Evolutionary conservation across 106 monocot species (phyloP).

Genomic region (Amphibolis antarctica): DNA sequence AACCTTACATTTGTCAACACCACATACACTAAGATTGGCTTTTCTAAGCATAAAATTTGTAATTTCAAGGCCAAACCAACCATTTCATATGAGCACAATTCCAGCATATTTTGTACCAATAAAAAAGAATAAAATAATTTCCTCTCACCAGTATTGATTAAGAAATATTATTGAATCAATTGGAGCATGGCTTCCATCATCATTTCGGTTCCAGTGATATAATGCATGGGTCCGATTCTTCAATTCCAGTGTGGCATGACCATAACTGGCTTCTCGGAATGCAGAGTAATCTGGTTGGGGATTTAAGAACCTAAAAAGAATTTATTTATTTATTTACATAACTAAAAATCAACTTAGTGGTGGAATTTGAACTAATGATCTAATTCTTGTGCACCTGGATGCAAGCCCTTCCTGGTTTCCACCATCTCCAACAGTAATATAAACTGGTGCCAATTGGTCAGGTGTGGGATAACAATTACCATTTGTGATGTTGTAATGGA

Average conservation of each 20-base stretch:
- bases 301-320: constrained; percentile 42
- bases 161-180: constrained; percentile 57
- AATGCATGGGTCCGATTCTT: constrained; percentile 92
- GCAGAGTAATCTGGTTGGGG: constrained; percentile 93
- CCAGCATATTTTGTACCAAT: too few species aligned
- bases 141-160: constrained; percentile 84
- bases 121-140: neutral
- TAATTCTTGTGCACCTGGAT: constrained; percentile 34
- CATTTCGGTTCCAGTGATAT: constrained; percentile 88
- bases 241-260: constrained; percentile 77
- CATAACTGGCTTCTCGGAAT: constrained; percentile 95
- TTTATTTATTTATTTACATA: neutral
- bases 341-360: neutral
- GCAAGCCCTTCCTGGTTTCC: constrained; percentile 99
- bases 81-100: too few species aligned
- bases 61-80: too few species aligned
- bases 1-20: too few species aligned
- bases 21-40: too few species aligned
- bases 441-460: constrained; percentile 89
- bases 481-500: constrained; percentile 77
- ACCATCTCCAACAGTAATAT: constrained; percentile 92
- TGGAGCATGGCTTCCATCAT: constrained; percentile 55
- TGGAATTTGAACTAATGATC: neutral
- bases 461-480: constrained; percentile 59
- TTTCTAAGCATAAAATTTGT: too few species aligned